A percentile compares a stretch with the other conserved stretches of the same genome.
Conservation (phyloP, 306 rosid genomes). For the Inga leiocalycina region DNA sequence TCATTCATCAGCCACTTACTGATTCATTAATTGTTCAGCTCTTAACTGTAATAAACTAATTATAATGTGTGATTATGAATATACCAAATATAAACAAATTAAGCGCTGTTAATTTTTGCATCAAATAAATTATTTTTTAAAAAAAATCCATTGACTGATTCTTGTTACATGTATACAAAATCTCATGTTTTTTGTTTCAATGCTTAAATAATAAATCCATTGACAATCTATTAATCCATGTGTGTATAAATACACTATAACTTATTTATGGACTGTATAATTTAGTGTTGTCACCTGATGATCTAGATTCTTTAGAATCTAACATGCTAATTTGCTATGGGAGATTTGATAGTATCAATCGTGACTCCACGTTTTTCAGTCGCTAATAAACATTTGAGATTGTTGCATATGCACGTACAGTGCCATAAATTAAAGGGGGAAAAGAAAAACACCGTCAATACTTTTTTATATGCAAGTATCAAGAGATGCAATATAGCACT, state of each 20-base stretch:
- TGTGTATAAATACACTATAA: too few relatives aligned
- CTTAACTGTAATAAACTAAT: background rate
- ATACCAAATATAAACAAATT: too few relatives aligned
- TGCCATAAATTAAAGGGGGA: too few relatives aligned
- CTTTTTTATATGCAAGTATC: too few relatives aligned
- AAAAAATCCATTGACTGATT: too few relatives aligned
- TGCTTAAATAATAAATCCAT: too few relatives aligned
- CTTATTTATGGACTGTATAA: background rate
- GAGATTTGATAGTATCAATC: background rate
- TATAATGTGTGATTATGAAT: background rate
- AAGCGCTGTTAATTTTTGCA: background rate
- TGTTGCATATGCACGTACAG: too few relatives aligned
- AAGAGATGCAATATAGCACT: too few relatives aligned
- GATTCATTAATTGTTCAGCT: background rate
- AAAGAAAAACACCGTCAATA: too few relatives aligned
- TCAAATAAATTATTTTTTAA: background rate
- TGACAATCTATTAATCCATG: too few relatives aligned
- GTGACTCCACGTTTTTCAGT: background rate
- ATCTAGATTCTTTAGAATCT: background rate
- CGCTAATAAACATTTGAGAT: background rate
- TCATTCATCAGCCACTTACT: background rate
- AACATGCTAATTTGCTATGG: background rate
- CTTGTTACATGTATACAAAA: too few relatives aligned
- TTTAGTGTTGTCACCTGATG: background rate
- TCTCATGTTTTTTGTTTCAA: too few relatives aligned